Evolutionary conservation across 1,139 yeast genomes (phyloP).

Genomic region (Zygosaccharomyces pseudobailii): DNA sequence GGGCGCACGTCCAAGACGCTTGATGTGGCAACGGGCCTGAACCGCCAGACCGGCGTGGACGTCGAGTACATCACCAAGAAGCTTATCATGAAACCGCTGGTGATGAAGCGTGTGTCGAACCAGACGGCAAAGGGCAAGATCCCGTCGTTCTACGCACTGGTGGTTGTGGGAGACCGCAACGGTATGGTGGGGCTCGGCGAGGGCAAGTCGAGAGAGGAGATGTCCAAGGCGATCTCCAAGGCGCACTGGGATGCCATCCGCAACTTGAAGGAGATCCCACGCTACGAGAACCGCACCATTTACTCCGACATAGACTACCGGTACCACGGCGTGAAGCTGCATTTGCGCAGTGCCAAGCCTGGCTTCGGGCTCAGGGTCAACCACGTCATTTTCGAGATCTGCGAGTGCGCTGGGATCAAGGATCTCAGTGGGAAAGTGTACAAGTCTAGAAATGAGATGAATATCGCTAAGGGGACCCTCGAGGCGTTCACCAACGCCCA

Average conservation of each 20-base stretch:
- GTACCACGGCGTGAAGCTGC: conserved; percentile 80
- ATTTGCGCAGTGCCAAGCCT: conserved; percentile 82
- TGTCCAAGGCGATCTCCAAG: conserved; percentile 70
- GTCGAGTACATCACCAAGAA: conserved; percentile 54
- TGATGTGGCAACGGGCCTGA: conserved; percentile 51
- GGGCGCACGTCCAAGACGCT: conserved; percentile 25
- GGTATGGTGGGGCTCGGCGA: conserved; percentile 96
- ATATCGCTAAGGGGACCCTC: conserved; percentile 84
- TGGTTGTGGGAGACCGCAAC: conserved; percentile 86
- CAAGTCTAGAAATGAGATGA: conserved; percentile 91
- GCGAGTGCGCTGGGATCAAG: conserved; percentile 91
- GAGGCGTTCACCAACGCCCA: conserved; percentile 78
- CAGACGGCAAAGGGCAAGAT: conserved; percentile 95
- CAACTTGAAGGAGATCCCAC: conserved; percentile 73
- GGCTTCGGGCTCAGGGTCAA: conserved; percentile 94
- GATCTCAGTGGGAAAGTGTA: conserved; percentile 89
- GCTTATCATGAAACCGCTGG: conserved; percentile 61
- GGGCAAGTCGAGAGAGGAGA: conserved; percentile 82
- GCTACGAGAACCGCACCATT: conserved; percentile 88
- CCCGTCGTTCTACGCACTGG: conserved; percentile 75
- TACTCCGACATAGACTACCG: conserved; percentile 79
- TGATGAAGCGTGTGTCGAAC: conserved; percentile 79
- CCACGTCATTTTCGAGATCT: conserved; percentile 84
- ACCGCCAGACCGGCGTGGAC: conserved; percentile 71
- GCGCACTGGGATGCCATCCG: conserved; percentile 96